Conservation (phyloP, 768 basidiomycete species). For the Lactarius indigo region DNA sequence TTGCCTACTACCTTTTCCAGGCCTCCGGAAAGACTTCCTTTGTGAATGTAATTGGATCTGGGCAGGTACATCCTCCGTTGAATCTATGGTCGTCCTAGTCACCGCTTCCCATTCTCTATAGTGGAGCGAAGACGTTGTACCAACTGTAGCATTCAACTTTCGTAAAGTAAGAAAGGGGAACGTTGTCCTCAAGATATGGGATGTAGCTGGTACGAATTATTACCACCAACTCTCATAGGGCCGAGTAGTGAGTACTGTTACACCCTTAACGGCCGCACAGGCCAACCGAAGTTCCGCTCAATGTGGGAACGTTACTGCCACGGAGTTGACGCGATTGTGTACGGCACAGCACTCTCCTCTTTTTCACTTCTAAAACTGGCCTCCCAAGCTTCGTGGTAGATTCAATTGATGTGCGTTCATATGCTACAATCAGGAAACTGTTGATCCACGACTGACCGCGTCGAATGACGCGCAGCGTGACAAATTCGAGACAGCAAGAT, state of each 20-base stretch:
- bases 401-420: conserved; percentile 68
- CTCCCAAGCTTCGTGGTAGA: conserved; percentile 85
- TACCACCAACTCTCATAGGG: background rate
- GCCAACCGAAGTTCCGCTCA: conserved; percentile 89
- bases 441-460: background rate
- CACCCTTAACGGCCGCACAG: conserved; percentile 34
- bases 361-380: background rate
- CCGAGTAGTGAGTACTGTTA: background rate
- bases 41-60: conserved; percentile 87
- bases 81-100: background rate
- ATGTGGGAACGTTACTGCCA: conserved; percentile 96
- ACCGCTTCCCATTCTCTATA: conserved; percentile 32
- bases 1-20: conserved; percentile 37
- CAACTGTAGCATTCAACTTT: conserved; percentile 92
- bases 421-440: background rate
- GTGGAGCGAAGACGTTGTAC: conserved; percentile 97
- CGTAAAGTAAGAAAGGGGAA: conserved; percentile 86
- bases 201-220: conserved; percentile 71
- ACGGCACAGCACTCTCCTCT: conserved; percentile 31
- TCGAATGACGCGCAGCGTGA: conserved; percentile 51
- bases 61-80: conserved; percentile 47
- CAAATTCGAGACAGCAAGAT: conserved; percentile 77
- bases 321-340: conserved; percentile 92
- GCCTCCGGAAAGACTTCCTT: conserved; percentile 95
- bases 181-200: conserved; percentile 91